Base-by-base conservation (phyloP, 2,329 filamentous ascomycete genomes). In the Penicillium sp. region DNA sequence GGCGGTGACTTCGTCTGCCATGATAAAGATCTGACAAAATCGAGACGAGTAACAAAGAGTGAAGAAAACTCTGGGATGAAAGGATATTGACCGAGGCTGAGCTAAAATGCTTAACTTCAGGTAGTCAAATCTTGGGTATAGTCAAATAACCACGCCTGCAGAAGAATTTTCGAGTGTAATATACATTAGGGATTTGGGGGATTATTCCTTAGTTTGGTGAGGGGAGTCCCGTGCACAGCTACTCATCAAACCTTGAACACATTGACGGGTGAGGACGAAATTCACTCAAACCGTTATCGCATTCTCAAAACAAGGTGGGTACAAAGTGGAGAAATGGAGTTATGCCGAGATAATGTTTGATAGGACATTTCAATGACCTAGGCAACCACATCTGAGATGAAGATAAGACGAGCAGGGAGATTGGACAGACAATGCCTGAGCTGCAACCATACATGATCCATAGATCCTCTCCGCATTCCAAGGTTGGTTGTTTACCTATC, bases 1-100 rank as follows among this genome's bases (percentile, higher is more conserved):
- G 47, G 47, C 4, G 27, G 48, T 39, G 16, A 21, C 6, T 39
- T 55, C 33, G 21, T 34, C 48, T 21, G 58, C 55, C 58, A 60
- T 60, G 21, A 19, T 41, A 9, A 13, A n/a, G 3, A 27, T 23
- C 25, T 16, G 21, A 29, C 16, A 29, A 46, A 25, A 25, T 29
- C 7, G 40, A 21, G 9, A 34, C 5, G 19, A 33, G 29, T 16
- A 33, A 33, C 8, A 15, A 33, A 15, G 0, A 9, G 3, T 13
- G 11, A 13, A 21, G 1, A 23, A 5, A 5, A 0, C 1, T 5
- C 19, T 34, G 4, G 8, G 8, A n/a, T 11, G 1, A 9, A 36
- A 6, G 19, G 7, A 9, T 19, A 15, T 38, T 2, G 13, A 25
- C 8, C 3, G 34, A 48, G 2, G 5, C 2, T n/a, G 2, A 29